Base-by-base conservation (phyloP, 2,329 filamentous ascomycete species). In the Diaporthe citriasiana region DNA sequence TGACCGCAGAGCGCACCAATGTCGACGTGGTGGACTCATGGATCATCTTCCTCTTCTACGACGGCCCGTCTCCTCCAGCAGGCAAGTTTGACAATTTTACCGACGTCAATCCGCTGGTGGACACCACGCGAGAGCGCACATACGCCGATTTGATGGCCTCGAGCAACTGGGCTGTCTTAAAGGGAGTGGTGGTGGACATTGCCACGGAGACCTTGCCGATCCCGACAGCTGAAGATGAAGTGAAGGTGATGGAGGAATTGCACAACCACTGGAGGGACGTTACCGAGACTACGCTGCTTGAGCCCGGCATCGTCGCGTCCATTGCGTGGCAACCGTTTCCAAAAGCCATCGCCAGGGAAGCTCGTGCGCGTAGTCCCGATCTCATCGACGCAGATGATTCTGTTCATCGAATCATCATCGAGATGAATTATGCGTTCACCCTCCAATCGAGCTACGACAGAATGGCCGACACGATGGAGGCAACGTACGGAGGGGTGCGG, bases 11-110 rank as follows among this genome's bases (percentile, higher is more conserved):
- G 22, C 60, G 60, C 9, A 65, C 60, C 60, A 65, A 65, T 33
- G 60, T 50, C 30, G 15, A 50, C 42, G 42, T 65, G 42, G 60
- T 65, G 42, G 60, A 65, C 42, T 65, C 60, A 25, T 65, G 60
- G 60, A 65, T 65, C 42, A 3, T 65, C 42, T 65, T 65, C 3
- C 60, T 65, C 42, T 65, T 65, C 60, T 65, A 65, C 42, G 60
- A 65, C 13, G 42, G 60, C 42, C 60, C 60, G 7, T 65, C 42
- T 6, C 60, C 60, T 17, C 60, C 60, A 35, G 60, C 42, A 25
- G 60, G 60, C 30, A 65, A 65, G 60, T 65, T 65, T 17, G 60
- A 50, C 30, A 65, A 65, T 22, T 65, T 65, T 22, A 65, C 60
- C 30, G 60, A 65, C 27, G 42, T 35, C 42, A 65, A 50, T 4